Percentiles rank a stretch among this genome's conserved stretches.
phyloP scores from a whole-genome alignment of 306 rosid genomes.

The Spatholobus suberectus region DNA sequence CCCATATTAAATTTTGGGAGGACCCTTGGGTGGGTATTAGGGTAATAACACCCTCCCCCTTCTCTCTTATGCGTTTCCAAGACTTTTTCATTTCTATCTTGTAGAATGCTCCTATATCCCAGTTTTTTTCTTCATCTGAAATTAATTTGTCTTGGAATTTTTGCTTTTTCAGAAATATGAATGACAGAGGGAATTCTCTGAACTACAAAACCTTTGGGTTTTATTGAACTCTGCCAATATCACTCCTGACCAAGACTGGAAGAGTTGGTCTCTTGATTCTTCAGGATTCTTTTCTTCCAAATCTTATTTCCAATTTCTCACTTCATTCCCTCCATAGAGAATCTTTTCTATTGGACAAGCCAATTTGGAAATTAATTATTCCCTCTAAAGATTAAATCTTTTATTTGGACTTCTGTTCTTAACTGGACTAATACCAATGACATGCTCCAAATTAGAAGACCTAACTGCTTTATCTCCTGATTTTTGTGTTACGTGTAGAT shows the following conservation, averaged over 20 bases:
- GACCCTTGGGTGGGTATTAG: background rate
- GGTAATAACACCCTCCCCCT: background rate
- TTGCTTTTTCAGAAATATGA: background rate
- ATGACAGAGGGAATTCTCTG: background rate
- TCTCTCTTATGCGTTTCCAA: background rate
- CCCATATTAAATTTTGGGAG: background rate
- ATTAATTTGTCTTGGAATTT: background rate
- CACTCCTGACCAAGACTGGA: background rate
- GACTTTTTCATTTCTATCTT: background rate
- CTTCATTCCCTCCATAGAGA: background rate
- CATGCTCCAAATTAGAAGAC: background rate
- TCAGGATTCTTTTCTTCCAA: background rate
- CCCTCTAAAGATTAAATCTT: background rate
- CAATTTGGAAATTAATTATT: background rate
- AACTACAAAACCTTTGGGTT: background rate
- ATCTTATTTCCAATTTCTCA: background rate
- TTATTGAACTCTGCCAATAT: background rate
- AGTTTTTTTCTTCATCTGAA: background rate
- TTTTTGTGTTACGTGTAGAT: too few species aligned
- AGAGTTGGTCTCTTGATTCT: background rate
- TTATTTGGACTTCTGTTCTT: background rate
- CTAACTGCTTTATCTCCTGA: background rate
- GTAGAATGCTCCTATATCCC: background rate
- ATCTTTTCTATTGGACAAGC: background rate
- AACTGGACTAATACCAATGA: background rate